Conservation (phyloP, 768 basidiomycete species). For the Auricularia cornea region DNA sequence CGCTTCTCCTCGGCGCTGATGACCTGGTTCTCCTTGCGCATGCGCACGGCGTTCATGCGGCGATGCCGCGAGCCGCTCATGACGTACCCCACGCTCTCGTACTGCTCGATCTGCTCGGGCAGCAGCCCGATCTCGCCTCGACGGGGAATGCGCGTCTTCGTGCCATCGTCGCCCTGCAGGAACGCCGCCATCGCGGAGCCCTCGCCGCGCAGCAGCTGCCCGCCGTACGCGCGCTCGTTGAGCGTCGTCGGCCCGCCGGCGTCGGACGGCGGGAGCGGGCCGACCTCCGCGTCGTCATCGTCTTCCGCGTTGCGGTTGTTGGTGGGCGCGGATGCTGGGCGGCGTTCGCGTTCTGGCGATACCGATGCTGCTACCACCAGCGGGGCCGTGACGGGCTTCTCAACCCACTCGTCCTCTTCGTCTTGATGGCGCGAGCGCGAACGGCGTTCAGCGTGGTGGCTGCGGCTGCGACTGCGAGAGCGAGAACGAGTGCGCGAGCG, state of each 20-base stretch:
- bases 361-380: conserved; percentile 5
- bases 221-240: conserved; percentile 82
- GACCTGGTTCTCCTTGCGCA: conserved; percentile 99
- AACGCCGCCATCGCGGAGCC: conserved; percentile 98
- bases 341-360: background rate
- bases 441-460: too few relatives aligned
- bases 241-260: conserved; percentile 38
- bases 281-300: conserved; percentile 40
- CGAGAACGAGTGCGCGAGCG: conserved; percentile 6
- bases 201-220: conserved; percentile 87
- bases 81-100: conserved; percentile 88
- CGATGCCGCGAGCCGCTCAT: conserved; percentile 95
- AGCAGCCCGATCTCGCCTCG: conserved; percentile 97
- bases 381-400: conserved; percentile 34
- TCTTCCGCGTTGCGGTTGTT: too few relatives aligned
- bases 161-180: conserved; percentile 62
- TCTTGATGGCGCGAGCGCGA: conserved; percentile 17
- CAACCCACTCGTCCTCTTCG: conserved; percentile 60
- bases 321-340: conserved; percentile 12
- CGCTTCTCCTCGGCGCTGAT: conserved; percentile 98
- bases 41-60: conserved; percentile 97
- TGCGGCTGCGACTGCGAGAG: conserved; percentile 8
- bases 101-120: conserved; percentile 77
- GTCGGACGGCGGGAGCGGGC: conserved; percentile 54
- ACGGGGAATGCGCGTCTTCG: conserved; percentile 84